Base-by-base conservation (phyloP, 495 filamentous ascomycete species). In the Penicillium bialowiezense region DNA sequence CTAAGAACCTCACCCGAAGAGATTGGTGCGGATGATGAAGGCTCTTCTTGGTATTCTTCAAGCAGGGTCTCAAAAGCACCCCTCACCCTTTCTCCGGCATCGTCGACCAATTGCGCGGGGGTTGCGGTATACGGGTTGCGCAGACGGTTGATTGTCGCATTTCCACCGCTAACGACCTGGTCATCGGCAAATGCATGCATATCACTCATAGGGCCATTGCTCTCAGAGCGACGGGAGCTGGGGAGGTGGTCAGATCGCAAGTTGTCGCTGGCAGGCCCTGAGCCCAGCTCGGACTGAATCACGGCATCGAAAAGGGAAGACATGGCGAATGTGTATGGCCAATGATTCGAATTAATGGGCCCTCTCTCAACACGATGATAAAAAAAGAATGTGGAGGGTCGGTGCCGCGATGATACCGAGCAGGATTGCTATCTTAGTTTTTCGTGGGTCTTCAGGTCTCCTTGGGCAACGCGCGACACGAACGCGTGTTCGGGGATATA, bases 31-130 rank as follows among this genome's bases (percentile, higher is more conserved):
- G 90, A 91, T 5, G 83, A 76, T 4, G 77, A 73, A 3, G 86
- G 84, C 19, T 93, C 87, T 58, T 96, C 90, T 20, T 86, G 75
- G 34, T 76, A 96, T 80, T 80, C 83, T 61, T 97, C 91, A 9
- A 98, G 81, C 60, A 98, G 90, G 51, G 82, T 81, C 65, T 95
- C 86, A 63, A 98, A 97, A 17, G 85, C 79, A 48, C 87, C 77
- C 59, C 90, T 89, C 20, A 97, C 85, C 42, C 87, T 87, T 52
- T 95, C 83, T 36, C 89, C 93, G 7, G 91, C 87, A 47, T 79
- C 76, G 70, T 99, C 95, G 33, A 91, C 83, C n/a, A 96, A 90
- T 46, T 82, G 78, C 8, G 91, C 88, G 35, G 97, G 83, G 41
- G 81, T 77, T 32, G 79, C 68, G 41, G 85, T 79, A 48, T 80